These are phyloP conservation scores for Alternaria postmessia DNA, from an alignment of 2,329 filamentous ascomycete genomes.

Conservation along the genomic window DNA sequence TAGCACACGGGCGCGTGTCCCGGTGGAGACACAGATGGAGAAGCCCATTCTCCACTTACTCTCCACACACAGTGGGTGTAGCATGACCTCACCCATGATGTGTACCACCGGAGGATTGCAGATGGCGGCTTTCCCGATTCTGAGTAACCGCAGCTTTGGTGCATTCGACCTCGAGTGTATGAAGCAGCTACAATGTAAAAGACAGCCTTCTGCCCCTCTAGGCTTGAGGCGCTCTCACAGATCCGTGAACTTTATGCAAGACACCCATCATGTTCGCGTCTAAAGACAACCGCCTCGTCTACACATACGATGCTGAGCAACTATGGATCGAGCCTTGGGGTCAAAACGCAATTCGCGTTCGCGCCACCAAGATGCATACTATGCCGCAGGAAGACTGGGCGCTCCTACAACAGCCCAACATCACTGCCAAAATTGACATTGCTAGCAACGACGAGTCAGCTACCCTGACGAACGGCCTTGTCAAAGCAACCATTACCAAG, in stretches of 20 bases:
- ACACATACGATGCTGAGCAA: constrained; percentile 61
- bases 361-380: constrained; percentile 53
- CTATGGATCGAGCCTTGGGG: constrained; percentile 62
- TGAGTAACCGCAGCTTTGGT: not conserved
- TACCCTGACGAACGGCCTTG: constrained; percentile 59
- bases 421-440: constrained; percentile 17
- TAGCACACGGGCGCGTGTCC: constrained; percentile 1
- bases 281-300: constrained; percentile 56
- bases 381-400: constrained; percentile 43
- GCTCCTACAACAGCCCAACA: constrained; percentile 18
- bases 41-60: not conserved
- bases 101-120: not conserved
- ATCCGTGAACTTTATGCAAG: not conserved
- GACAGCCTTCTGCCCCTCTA: not conserved
- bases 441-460: constrained; percentile 37
- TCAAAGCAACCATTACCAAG: constrained; percentile 57
- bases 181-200: constrained; percentile 4
- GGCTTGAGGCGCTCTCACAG: no score
- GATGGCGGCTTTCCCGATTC: not conserved
- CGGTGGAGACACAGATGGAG: constrained; percentile 12
- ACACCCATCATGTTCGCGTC: constrained; percentile 2
- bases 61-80: not conserved
- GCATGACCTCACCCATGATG: not conserved
- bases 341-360: constrained; percentile 57
- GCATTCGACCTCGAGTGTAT: not conserved